Evolutionary conservation across 306 rosid species (phyloP).

Genomic region (Prunus salicina): DNA sequence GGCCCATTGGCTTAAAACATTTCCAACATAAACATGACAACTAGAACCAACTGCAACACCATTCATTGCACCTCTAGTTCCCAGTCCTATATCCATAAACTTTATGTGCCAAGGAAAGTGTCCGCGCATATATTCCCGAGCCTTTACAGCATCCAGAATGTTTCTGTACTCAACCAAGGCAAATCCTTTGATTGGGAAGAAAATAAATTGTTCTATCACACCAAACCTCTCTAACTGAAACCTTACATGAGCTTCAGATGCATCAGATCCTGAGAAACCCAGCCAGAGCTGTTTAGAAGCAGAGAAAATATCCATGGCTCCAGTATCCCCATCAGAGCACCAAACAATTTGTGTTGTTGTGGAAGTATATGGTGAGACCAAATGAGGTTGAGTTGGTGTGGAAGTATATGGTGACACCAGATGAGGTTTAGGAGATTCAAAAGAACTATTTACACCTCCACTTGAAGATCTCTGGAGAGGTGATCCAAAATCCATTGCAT

Average conservation of each 20-base stretch:
- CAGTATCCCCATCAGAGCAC: conserved; percentile 85
- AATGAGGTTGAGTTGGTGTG: conserved; percentile 40
- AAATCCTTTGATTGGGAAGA: conserved; percentile 73
- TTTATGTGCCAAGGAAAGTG: conserved; percentile 72
- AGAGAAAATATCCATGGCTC: conserved; percentile 75
- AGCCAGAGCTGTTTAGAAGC: conserved; percentile 95
- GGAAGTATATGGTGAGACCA: conserved; percentile 43
- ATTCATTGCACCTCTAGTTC: conserved; percentile 75
- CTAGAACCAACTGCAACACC: conserved; percentile 90
- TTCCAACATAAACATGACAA: conserved; percentile 69
- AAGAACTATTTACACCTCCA: conserved; percentile 51
- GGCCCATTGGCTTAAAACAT: conserved; percentile 76
- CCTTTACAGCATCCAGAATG: conserved; percentile 75
- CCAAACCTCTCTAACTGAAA: conserved; percentile 91
- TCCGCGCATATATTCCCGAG: conserved; percentile 65
- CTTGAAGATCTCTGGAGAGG: conserved; percentile 58
- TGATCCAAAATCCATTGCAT: conserved; percentile 44
- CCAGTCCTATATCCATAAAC: conserved; percentile 90
- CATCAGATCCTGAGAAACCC: conserved; percentile 58
- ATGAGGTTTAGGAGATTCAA: conserved; percentile 62
- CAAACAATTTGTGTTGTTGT: conserved; percentile 51
- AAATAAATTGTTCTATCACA: conserved; percentile 59
- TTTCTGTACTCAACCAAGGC: conserved; percentile 79
- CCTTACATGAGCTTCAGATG: conserved; percentile 77
- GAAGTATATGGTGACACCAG: conserved; percentile 43